Conservation (phyloP, 805 yeast genomes). For the Candida lessepsii region DNA sequence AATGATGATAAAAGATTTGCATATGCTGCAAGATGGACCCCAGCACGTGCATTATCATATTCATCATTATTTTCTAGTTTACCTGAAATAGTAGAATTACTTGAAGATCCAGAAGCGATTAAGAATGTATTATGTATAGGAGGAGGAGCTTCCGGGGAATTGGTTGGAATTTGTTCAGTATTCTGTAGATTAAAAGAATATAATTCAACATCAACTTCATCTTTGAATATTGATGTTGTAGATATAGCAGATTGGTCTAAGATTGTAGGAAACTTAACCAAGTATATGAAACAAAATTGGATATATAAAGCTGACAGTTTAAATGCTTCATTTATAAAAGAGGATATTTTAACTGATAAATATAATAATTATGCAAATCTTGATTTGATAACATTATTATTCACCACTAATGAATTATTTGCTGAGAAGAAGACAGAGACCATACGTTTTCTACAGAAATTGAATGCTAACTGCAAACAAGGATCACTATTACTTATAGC, state of each 20-base stretch:
- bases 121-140: constrained; percentile 64
- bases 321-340: constrained; percentile 27
- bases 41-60: constrained; percentile 76
- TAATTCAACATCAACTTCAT: constrained; percentile 30
- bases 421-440: constrained; percentile 63
- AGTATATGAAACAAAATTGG: constrained; percentile 54
- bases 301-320: constrained; percentile 33
- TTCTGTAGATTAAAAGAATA: constrained; percentile 43
- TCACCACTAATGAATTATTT: constrained; percentile 86
- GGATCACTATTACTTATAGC: constrained; percentile 67
- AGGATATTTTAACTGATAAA: constrained; percentile 28
- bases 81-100: constrained; percentile 36
- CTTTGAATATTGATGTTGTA: constrained; percentile 51
- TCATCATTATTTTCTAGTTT: constrained; percentile 61
- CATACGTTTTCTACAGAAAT: constrained; percentile 53
- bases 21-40: constrained; percentile 83
- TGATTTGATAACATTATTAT: constrained; percentile 66
- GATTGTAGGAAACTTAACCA: constrained; percentile 47
- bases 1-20: constrained; percentile 64
- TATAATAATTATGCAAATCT: constrained; percentile 16
- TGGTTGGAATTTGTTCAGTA: constrained; percentile 61
- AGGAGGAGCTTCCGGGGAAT: constrained; percentile 89
- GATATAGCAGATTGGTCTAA: constrained; percentile 80
- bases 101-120: constrained; percentile 30
- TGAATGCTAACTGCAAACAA: constrained; percentile 48